Percentiles rank a stretch among this genome's conserved stretches.
These are phyloP conservation scores for Fagus crenata DNA, from an alignment of 306 rosid species.

Conservation along the genomic window DNA sequence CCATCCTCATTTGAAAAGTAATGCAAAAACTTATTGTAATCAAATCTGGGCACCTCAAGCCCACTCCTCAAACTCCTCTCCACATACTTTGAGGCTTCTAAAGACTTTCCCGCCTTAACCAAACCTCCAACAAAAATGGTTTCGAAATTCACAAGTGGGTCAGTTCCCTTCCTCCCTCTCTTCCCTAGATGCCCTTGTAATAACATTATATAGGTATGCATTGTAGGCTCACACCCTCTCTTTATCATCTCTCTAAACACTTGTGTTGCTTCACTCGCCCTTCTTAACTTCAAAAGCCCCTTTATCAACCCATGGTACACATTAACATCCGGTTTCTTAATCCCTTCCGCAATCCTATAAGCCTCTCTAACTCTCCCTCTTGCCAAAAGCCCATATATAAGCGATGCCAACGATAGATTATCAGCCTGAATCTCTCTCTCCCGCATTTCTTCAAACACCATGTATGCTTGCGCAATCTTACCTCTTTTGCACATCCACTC, in stretches of 20 bases:
- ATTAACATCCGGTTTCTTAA: constrained; percentile 39
- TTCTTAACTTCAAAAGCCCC: constrained; percentile 67
- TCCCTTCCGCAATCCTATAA: constrained; percentile 33
- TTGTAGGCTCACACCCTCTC: constrained; percentile 46
- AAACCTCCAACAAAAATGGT: constrained; percentile 78
- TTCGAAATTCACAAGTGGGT: constrained; percentile 72
- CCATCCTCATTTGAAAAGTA: constrained; percentile 83
- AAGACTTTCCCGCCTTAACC: constrained; percentile 46
- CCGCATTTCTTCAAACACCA: constrained; percentile 70
- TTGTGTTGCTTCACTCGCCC: constrained; percentile 69
- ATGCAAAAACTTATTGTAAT: constrained; percentile 75
- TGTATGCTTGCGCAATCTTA: constrained; percentile 41
- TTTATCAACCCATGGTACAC: constrained; percentile 72
- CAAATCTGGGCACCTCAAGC: constrained; percentile 83
- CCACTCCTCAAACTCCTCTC: constrained; percentile 84
- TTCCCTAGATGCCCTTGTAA: constrained; percentile 73
- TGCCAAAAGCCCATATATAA: constrained; percentile 54
- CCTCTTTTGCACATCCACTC: constrained; percentile 69
- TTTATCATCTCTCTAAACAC: constrained; percentile 67
- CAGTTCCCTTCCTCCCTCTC: constrained; percentile 64
- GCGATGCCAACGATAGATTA: constrained; percentile 42
- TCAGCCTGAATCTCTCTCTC: constrained; percentile 52
- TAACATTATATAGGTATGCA: constrained; percentile 46
- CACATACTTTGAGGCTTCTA: constrained; percentile 76
- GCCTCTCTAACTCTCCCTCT: constrained; percentile 58